Conservation (phyloP, 1,284 basidiomycete genomes). For the Microbotryomycetes sp. region DNA sequence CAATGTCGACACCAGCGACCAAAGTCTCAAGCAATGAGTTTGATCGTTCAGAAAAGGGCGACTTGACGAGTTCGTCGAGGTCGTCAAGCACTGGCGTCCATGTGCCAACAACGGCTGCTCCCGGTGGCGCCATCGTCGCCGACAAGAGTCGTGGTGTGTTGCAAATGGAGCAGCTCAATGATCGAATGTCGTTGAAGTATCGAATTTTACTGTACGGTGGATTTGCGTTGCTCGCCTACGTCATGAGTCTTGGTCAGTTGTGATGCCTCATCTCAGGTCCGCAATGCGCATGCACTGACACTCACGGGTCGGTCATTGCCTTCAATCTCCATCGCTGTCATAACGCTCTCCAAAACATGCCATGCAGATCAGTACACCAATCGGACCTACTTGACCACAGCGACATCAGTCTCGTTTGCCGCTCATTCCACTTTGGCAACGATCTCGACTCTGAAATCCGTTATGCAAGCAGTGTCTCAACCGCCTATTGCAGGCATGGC, state of each 20-base stretch:
- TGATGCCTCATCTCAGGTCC: neutral
- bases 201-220: conserved; percentile 37
- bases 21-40: conserved; percentile 15
- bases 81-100: neutral
- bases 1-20: conserved; percentile 24
- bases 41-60: conserved; percentile 5
- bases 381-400: conserved; percentile 37
- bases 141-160: conserved; percentile 39
- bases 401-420: conserved; percentile 38
- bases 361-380: conserved; percentile 30
- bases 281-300: neutral
- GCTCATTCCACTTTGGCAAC: conserved; percentile 41
- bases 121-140: conserved; percentile 16
- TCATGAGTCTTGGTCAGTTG: conserved; percentile 39
- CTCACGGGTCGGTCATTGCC: neutral
- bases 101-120: neutral
- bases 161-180: conserved; percentile 40
- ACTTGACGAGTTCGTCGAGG: conserved; percentile 1
- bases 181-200: conserved; percentile 33
- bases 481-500: conserved; percentile 44
- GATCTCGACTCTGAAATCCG: conserved; percentile 38
- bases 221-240: conserved; percentile 41
- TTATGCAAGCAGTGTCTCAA: conserved; percentile 41
- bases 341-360: no score
- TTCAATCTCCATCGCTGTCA: neutral